Conservation (phyloP, 1,139 yeast genomes). For the Blastobotrys elegans region DNA sequence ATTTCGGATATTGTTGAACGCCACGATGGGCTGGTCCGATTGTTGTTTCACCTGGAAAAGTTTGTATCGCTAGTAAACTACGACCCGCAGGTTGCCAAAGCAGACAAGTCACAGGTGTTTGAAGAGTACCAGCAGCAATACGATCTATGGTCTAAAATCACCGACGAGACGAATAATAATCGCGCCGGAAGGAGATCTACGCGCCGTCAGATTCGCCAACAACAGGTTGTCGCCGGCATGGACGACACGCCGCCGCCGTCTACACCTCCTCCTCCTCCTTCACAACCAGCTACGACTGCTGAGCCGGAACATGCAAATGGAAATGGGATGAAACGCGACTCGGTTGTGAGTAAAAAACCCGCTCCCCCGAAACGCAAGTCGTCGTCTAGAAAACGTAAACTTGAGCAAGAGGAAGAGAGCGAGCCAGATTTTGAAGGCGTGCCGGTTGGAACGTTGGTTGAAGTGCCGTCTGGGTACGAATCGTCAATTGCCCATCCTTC, state of each 20-base stretch:
- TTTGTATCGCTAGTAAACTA: conserved; percentile 56
- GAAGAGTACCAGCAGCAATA: conserved; percentile 31
- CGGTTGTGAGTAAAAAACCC: not conserved
- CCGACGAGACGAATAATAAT: conserved; percentile 25
- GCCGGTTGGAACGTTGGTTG: conserved; percentile 8
- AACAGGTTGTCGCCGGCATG: conserved; percentile 18
- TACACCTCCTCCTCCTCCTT: too few relatives aligned
- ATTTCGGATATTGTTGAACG: conserved; percentile 38
- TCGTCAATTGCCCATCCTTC: conserved; percentile 15
- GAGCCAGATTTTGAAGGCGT: not conserved
- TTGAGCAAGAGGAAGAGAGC: conserved; percentile 6
- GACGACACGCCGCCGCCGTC: conserved; percentile 17
- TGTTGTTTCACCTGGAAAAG: conserved; percentile 54
- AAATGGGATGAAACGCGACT: conserved; percentile 1
- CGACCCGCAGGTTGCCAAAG: conserved; percentile 51
- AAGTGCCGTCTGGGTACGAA: not conserved
- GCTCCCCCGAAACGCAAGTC: not conserved
- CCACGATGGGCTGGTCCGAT: conserved; percentile 44
- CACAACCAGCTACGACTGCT: too few relatives aligned
- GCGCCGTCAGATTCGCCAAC: conserved; percentile 28
- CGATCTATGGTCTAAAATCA: conserved; percentile 38
- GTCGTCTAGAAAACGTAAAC: conserved; percentile 4
- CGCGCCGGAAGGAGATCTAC: conserved; percentile 21
- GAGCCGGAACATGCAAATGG: conserved; percentile 5
- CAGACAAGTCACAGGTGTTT: conserved; percentile 38